Base-by-base conservation (phyloP, 176 grass and related monocot species). In the Tillandsia leiboldiana region DNA sequence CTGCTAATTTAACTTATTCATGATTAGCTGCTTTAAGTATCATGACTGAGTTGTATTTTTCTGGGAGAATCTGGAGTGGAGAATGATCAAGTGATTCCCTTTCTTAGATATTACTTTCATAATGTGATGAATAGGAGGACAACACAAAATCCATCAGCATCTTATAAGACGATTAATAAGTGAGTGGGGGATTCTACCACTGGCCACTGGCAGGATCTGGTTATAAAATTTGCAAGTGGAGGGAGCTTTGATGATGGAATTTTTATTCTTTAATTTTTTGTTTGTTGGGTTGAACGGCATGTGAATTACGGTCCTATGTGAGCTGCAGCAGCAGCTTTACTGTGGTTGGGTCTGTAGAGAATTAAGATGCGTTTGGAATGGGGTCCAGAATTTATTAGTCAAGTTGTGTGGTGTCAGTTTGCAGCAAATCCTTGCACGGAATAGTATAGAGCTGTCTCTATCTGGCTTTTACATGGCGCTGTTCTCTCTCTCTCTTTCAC, bases 101-200 rank as follows among this genome's bases (percentile, higher is more conserved):
- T 50, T 59, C 70, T 70, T 65, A 67, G 53, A 24, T 24, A 24
- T 24, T 24, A 24, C 24, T 67, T 69, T 73, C 48, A 80, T 81
- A 77, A 69, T 76, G 69, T 80, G 77, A 66, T 74, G 66, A 70
- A 74, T 66, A 66, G 11, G 77, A 66, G 11, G 77, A 66, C 65
- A 70, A 26, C 50, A 67, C 69, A 49, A 51, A 18, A 66, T 74
- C 24, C 47, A 15, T 7, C 48, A 65, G 54, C 81, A 63, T 71
- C 12, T 58, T 50, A 23, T 49, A 78, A 75, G 29, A 26, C 75
- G 62, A 71, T 65, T 70, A 71, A 66, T 2, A 69, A 67, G 65
- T 63, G 65, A 20, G 20, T 20, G 65, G 65, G 72, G 47, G 56
- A 67, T 70, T 75, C 73, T 77, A 74, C 67, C 57, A 65, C 76